Percentiles rank a stretch among this genome's conserved stretches.
Evolutionary conservation across 176 grass and related monocot genomes (phyloP).

Genomic region (Ensete ventricosum): DNA sequence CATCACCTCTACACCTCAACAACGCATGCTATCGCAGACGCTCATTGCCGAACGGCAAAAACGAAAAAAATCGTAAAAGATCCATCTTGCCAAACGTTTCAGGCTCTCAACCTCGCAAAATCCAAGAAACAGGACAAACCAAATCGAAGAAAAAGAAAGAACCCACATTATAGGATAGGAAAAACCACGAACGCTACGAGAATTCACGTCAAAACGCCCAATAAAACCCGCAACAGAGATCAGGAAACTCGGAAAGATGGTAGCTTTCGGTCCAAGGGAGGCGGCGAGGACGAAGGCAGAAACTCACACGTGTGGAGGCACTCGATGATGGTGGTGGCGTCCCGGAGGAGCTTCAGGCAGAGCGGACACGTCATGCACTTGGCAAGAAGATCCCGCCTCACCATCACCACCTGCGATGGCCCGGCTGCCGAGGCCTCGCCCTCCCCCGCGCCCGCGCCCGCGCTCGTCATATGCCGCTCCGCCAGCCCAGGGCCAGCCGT

Average conservation of each 20-base stretch:
- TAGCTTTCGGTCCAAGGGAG: not conserved
- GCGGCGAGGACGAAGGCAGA: not conserved
- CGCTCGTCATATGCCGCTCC: slow-evolving; percentile 7
- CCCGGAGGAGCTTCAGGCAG: slow-evolving; percentile 53
- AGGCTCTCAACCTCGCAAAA: too few relatives aligned
- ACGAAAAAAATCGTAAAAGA: too few relatives aligned
- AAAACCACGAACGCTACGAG: too few relatives aligned
- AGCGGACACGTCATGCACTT: slow-evolving; percentile 69
- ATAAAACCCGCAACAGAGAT: not conserved
- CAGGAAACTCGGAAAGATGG: not conserved
- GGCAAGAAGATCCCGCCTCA: slow-evolving; percentile 36
- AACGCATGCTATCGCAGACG: too few relatives aligned
- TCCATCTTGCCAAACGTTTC: too few relatives aligned
- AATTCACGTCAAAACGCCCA: too few relatives aligned
- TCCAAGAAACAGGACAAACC: too few relatives aligned
- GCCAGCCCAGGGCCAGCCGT: slow-evolving; percentile 2
- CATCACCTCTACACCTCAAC: too few relatives aligned
- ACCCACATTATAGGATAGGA: too few relatives aligned
- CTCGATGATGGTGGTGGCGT: slow-evolving; percentile 70
- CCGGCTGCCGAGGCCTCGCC: slow-evolving; percentile 18
- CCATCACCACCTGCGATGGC: slow-evolving; percentile 29
- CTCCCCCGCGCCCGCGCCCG: not conserved
- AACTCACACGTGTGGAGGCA: slow-evolving; percentile 89
- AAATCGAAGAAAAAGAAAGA: too few relatives aligned
- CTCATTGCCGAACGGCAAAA: too few relatives aligned